Percentiles rank a stretch among this genome's conserved stretches.
These are phyloP conservation scores for Clonostachys solani DNA, from an alignment of 2,329 filamentous ascomycete genomes.

Conservation along the genomic window DNA sequence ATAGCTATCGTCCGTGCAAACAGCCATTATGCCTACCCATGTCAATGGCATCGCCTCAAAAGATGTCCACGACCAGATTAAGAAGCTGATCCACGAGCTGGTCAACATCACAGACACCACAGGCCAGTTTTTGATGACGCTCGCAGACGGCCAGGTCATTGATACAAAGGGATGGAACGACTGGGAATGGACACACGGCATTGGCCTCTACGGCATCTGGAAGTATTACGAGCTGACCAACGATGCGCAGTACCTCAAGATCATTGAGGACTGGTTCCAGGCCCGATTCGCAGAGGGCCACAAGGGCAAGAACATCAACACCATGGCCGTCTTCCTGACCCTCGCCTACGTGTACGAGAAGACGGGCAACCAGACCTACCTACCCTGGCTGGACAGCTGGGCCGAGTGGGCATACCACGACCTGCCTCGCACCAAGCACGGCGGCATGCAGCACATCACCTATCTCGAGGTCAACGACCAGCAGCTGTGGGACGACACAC, in stretches of 20 bases:
- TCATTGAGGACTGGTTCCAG: conserved; percentile 72
- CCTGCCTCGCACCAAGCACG: conserved; percentile 65
- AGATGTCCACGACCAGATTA: conserved; percentile 52
- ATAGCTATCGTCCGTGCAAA: neutral
- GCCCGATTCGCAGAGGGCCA: conserved; percentile 64
- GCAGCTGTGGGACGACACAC: conserved; percentile 80
- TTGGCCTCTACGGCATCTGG: conserved; percentile 78
- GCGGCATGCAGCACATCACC: conserved; percentile 72
- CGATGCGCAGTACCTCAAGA: conserved; percentile 51
- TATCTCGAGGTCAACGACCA: conserved; percentile 67
- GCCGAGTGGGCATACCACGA: conserved; percentile 81
- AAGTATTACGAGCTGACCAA: conserved; percentile 75
- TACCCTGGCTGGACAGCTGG: conserved; percentile 77
- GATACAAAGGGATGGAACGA: conserved; percentile 82
- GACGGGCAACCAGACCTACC: conserved; percentile 62
- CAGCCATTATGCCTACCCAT: conserved; percentile 19
- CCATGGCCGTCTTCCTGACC: conserved; percentile 74
- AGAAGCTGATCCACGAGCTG: conserved; percentile 66
- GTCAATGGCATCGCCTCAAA: conserved; percentile 39
- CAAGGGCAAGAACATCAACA: conserved; percentile 84
- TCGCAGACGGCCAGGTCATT: conserved; percentile 71
- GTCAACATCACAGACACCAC: conserved; percentile 74
- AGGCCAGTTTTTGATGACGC: conserved; percentile 67
- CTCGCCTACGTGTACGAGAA: conserved; percentile 76
- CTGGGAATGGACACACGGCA: conserved; percentile 81